Base-by-base conservation (phyloP, 2,329 filamentous ascomycete species). In the Fusarium oxysporum region DNA sequence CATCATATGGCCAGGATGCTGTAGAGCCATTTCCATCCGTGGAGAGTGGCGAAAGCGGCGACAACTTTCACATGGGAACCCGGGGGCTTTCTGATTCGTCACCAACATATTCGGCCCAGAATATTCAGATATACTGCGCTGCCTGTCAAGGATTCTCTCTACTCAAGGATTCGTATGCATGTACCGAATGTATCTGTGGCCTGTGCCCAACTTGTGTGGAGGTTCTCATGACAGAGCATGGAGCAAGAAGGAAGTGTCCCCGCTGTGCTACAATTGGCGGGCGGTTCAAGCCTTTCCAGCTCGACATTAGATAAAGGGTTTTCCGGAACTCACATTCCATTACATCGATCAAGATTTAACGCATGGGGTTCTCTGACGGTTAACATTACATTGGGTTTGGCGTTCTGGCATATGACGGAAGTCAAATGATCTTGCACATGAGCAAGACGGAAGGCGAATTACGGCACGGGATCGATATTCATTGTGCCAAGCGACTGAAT, bases 151-250 rank as follows among this genome's bases (percentile, higher is more conserved):
- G 92, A 41, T 86, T 95, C 23, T 95, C 92, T 57, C 85, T 92
- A 16, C 85, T 98, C 32, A 92, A 91, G 78, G 93, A 96, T 77
- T 96, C 94, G 38, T 98, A 95, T 79, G 96, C 96, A 28, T 98
- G 96, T 81, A 97, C 95, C 2, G 95, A 98, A 82, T 98, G 96
- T 81, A 97, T 98, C 72, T 97, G 94, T 80, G 96, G 95, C 21
- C 88, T 98, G 55, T 98, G 96, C 82, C 90, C 92, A 72, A 91
- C 94, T 66, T 98, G 96, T 78, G 94, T 98, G 65, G 92, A 95
- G 77, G 90, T 93, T 38, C 86, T 96, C 62, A 91, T 94, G 82
- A 89, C 89, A 75, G 92, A 94, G 80, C 92, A 94, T 80, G 91
- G 92, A 56, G 92, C 92, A 17, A 85, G 92, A 70, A 89, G 92